Percentiles rank a stretch among this genome's conserved stretches.
phyloP scores from a whole-genome alignment of 1,284 basidiomycete species.

The Trichosporon sp. region DNA sequence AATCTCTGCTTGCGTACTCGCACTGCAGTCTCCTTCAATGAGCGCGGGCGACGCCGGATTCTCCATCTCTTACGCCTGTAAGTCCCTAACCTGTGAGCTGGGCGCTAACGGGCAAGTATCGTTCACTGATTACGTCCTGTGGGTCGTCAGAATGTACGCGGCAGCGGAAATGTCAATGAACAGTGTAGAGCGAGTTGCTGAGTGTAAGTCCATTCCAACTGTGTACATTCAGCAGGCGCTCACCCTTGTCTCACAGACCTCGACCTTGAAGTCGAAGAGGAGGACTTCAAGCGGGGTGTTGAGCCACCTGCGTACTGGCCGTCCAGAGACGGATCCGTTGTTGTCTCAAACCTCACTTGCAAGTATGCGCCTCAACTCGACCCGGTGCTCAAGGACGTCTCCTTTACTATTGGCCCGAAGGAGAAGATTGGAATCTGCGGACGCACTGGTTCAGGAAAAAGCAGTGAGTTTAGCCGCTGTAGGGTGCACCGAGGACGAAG shows the following conservation, averaged over 20 bases:
- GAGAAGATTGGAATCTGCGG: constrained; percentile 57
- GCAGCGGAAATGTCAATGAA: constrained; percentile 51
- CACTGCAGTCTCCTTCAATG: constrained; percentile 45
- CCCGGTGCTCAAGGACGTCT: constrained; percentile 53
- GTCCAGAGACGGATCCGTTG: constrained; percentile 46
- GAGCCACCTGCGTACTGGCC: constrained; percentile 56
- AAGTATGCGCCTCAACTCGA: constrained; percentile 53
- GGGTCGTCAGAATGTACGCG: constrained; percentile 52
- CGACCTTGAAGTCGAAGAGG: constrained; percentile 52
- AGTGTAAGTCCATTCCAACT: constrained; percentile 41
- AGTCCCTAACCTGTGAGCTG: constrained; percentile 10
- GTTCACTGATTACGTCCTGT: constrained; percentile 52
- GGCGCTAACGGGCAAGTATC: constrained; percentile 31
- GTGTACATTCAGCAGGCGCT: background rate
- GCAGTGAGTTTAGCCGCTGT: constrained; percentile 13
- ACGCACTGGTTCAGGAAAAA: constrained; percentile 51
- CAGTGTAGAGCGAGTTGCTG: constrained; percentile 53
- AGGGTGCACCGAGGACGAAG: background rate
- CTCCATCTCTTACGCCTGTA: constrained; percentile 42
- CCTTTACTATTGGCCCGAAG: constrained; percentile 51
- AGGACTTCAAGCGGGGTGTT: constrained; percentile 41
- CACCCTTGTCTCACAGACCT: constrained; percentile 35
- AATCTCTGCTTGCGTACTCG: constrained; percentile 50
- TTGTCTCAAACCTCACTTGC: constrained; percentile 51
- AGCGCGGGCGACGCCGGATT: constrained; percentile 48